Base-by-base conservation (phyloP, 2,329 filamentous ascomycete species). In the Colletotrichum filicis region DNA sequence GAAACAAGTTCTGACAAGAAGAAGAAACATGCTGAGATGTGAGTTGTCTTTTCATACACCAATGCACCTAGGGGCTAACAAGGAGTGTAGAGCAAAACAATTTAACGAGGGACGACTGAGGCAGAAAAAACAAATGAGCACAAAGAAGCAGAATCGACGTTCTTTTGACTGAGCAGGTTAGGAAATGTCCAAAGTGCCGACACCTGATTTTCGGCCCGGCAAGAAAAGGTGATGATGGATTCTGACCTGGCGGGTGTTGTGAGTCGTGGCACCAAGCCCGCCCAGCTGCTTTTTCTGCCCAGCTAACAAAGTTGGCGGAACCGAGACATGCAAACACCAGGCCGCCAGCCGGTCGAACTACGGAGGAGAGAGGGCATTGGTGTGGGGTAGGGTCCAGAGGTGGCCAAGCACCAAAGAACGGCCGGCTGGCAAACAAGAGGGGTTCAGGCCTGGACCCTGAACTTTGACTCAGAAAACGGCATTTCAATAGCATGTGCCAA, bases 11-110 rank as follows among this genome's bases (percentile, higher is more conserved):
- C 76, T 1, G 83, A 85, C 28, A 89, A 86, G 79, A 82, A 80
- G 55, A 82, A 85, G 78, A 90, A 89, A 74, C 82, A 88, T 67
- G 81, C 85, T 66, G 81, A 82, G 32, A 77, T 87, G 88, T 90
- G 76, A 77, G 84, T 79, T 35, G 42, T 53, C 26, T n/a, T n/a
- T 26, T 32, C n/a, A 12, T 19, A 62, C 8, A 24, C 26, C 35
- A 65, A 46, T 56, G 67, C 24, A 64, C 75, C 77, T 46, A 78
- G 12, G 5, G 19, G 42, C 32, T 68, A 37, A 58, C 42, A n/a
- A 26, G 28, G n/a, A 32, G 1, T n/a, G 19, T 58, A 90, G 88
- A 66, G 83, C 85, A 66, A 87, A 86, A 68, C 76, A 80, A 3
- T 88, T 87, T 57, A 83, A 88, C 55, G 82, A 85, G 22, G 76